A percentile compares a stretch with the other conserved stretches of the same genome.
Conservation (phyloP, 139 green algal genomes). For the Coelastrella sp. region DNA sequence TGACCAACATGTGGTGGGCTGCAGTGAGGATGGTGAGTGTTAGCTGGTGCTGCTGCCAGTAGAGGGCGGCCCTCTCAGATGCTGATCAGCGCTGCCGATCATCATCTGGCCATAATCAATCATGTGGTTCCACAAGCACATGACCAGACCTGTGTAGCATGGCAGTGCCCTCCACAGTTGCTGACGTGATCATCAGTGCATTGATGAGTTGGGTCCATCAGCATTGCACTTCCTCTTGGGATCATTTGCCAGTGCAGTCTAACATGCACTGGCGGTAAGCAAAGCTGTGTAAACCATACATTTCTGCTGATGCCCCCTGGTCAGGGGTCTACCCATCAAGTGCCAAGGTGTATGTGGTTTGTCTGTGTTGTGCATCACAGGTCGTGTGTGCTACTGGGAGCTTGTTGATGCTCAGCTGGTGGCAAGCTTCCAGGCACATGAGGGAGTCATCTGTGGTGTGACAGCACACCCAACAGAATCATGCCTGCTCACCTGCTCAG, state of each 20-base stretch:
- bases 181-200: background rate
- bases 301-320: too few species aligned
- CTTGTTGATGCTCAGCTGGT: slow-evolving; percentile 79
- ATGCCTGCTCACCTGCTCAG: slow-evolving; percentile 79
- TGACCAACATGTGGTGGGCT: slow-evolving; percentile 82
- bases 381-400: slow-evolving; percentile 90
- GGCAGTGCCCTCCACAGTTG: too few species aligned
- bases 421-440: slow-evolving; percentile 76
- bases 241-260: too few species aligned
- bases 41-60: background rate
- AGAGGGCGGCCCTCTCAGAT: too few species aligned
- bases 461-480: slow-evolving; percentile 78
- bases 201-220: background rate
- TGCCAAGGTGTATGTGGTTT: background rate
- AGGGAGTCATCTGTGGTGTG: slow-evolving; percentile 75
- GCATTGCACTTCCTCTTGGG: background rate
- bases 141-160: background rate
- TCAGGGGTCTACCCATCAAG: background rate
- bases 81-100: too few species aligned
- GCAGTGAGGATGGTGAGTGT: slow-evolving; percentile 83
- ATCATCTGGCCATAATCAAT: background rate
- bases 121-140: background rate
- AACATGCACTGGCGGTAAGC: too few species aligned
- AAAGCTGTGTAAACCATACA: too few species aligned
- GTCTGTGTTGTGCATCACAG: slow-evolving; percentile 52